Base-by-base conservation (phyloP, 179 eudicot species). In the Pouteria campechiana region DNA sequence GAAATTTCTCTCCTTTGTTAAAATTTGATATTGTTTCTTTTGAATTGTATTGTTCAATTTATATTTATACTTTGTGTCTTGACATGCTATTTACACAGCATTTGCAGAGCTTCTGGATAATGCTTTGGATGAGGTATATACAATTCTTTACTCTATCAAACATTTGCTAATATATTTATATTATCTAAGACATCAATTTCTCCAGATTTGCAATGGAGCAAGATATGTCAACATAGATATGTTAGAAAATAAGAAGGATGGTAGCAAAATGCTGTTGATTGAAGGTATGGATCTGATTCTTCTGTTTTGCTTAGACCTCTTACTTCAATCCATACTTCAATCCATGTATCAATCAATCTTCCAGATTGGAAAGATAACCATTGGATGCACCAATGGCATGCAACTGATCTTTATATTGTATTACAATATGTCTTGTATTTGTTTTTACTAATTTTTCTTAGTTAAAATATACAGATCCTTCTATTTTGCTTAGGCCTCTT, bases 51-150 rank as follows among this genome's bases (percentile, higher is more conserved):
- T 43, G 5, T 16, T 10, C 8, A 9, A 10, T 34, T n/a, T n/a
- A 6, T 3, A 38, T 10, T 30, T 9, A 17, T 8, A 21, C 35
- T 16, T 29, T 18, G 17, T 59, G 8, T 37, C 33, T n/a, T n/a
- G n/a, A 2, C 20, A n/a, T 32, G 7, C 35, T 5, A 3, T 2
- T 33, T 4, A 9, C 53, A 29, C 69, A 73, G 94, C 89, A 32
- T 67, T 83, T 54, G 94, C 89, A 0, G 94, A 83, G 58, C 89
- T 83, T 30, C 58, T 83, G 25, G 94, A 83, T 52, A 83, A 83
- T 42, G 50, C 94, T 19, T 51, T 83, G 41, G 94, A 83, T 41
- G 94, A 83, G 78, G 85, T 72, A 60, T 37, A 5, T 22, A 16
- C 2, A 10, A 30, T 21, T 31, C 32, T 17, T 13, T 18, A 8